phyloP scores from a whole-genome alignment of 2,329 filamentous ascomycete species.

The Tolypocladium inflatum region DNA sequence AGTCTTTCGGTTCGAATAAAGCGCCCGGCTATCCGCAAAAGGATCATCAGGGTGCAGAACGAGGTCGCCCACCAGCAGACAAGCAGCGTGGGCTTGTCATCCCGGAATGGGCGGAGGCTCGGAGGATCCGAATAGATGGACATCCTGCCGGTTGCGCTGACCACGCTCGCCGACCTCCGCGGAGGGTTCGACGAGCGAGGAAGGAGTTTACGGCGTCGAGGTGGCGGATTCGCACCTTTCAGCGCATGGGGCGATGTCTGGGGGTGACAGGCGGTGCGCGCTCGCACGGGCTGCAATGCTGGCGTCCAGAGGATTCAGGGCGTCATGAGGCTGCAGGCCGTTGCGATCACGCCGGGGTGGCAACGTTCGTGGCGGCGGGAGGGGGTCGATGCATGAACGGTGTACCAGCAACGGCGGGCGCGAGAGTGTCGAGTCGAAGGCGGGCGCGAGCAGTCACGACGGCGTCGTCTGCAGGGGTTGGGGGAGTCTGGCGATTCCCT shows the following conservation, averaged over 20 bases:
- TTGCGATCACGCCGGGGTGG: slow-evolving; percentile 3
- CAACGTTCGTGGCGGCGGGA: slow-evolving; percentile 1
- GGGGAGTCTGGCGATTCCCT: neutral
- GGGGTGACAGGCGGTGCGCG: neutral
- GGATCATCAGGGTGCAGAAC: slow-evolving; percentile 75
- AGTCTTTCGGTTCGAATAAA: slow-evolving; percentile 79
- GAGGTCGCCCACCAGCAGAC: slow-evolving; percentile 94
- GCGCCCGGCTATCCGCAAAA: slow-evolving; percentile 71
- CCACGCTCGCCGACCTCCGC: slow-evolving; percentile 52
- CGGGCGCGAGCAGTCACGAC: neutral
- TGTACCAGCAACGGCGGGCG: neutral
- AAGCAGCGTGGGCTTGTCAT: slow-evolving; percentile 82
- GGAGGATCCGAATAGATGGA: slow-evolving; percentile 48
- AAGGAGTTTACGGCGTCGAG: slow-evolving; percentile 4
- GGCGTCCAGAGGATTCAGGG: neutral
- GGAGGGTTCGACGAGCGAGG: slow-evolving; percentile 49
- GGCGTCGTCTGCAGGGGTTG: neutral
- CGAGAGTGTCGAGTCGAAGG: neutral
- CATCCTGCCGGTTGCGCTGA: slow-evolving; percentile 32
- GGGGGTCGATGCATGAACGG: slow-evolving; percentile 7
- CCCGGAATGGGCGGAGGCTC: slow-evolving; percentile 31
- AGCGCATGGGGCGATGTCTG: neutral
- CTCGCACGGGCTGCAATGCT: slow-evolving; percentile 2
- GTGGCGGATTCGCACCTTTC: neutral
- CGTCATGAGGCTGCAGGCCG: slow-evolving; percentile 4